Evolutionary conservation across 257 asterid genomes (phyloP).

Genomic region (Solanum pinnatisectum): DNA sequence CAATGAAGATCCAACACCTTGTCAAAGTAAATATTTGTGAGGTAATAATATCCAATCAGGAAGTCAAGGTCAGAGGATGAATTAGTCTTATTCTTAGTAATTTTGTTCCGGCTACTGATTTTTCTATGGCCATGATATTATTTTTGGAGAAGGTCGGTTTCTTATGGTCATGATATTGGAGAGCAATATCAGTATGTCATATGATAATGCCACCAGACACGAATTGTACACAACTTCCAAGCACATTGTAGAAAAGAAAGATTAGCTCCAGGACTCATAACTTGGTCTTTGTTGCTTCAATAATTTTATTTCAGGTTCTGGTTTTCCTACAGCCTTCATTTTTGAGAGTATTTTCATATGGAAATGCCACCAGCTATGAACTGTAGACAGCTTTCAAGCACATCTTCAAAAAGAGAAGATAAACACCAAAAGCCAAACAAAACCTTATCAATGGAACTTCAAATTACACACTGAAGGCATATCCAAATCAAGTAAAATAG

Average conservation of each 20-base stretch:
- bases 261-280: background rate
- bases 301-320: background rate
- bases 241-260: background rate
- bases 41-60: background rate
- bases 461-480: background rate
- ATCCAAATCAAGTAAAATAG: background rate
- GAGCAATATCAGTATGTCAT: background rate
- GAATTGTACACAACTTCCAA: background rate
- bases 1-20: background rate
- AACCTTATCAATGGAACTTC: background rate
- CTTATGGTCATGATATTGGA: background rate
- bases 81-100: background rate
- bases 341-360: background rate
- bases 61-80: background rate
- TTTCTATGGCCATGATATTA: background rate
- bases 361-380: background rate
- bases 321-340: background rate
- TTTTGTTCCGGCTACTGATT: background rate
- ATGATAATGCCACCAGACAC: background rate
- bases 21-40: background rate
- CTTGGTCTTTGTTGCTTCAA: background rate
- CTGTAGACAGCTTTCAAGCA: background rate
- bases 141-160: background rate
- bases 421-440: background rate
- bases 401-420: background rate